phyloP scores from a whole-genome alignment of 768 basidiomycete species.

The Collybia sordida region DNA sequence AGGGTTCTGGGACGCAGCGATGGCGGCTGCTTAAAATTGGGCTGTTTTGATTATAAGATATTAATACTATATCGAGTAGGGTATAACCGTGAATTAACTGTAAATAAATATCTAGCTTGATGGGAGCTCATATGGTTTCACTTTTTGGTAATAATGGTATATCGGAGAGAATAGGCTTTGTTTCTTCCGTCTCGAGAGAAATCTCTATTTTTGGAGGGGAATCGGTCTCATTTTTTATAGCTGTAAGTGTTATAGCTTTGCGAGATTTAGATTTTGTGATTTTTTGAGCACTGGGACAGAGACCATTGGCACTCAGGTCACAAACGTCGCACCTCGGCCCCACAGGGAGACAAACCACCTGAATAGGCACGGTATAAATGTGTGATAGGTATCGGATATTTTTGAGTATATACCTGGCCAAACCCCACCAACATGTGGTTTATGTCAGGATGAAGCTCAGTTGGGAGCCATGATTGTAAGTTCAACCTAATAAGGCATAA shows the following conservation, averaged over 20 bases:
- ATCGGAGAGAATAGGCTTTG: slow-evolving; percentile 6
- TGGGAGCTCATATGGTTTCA: no score
- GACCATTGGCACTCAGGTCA: slow-evolving; percentile 47
- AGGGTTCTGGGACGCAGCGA: slow-evolving; percentile 80
- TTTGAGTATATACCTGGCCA: slow-evolving; percentile 58
- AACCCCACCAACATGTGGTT: slow-evolving; percentile 84
- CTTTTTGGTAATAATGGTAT: neutral
- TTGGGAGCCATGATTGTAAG: slow-evolving; percentile 82
- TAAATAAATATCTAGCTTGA: no score
- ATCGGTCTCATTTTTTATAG: slow-evolving; percentile 6
- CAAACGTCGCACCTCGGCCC: slow-evolving; percentile 67
- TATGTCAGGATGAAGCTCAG: slow-evolving; percentile 69
- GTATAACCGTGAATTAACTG: no score
- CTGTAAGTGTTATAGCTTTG: slow-evolving; percentile 19
- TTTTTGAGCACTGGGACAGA: slow-evolving; percentile 65
- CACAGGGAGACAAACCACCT: slow-evolving; percentile 70
- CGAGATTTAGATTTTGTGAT: slow-evolving; percentile 18
- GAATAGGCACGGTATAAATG: neutral
- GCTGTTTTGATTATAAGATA: no score
- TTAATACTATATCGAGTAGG: no score
- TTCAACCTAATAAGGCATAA: slow-evolving; percentile 49
- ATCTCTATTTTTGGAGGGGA: slow-evolving; percentile 33
- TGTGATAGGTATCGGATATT: neutral
- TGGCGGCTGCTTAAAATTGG: slow-evolving; percentile 20
- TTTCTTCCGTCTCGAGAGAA: slow-evolving; percentile 26